Evolutionary conservation across 208 protist genomes (phyloP).

Genomic region (Trypanosomatidae sp.): DNA sequence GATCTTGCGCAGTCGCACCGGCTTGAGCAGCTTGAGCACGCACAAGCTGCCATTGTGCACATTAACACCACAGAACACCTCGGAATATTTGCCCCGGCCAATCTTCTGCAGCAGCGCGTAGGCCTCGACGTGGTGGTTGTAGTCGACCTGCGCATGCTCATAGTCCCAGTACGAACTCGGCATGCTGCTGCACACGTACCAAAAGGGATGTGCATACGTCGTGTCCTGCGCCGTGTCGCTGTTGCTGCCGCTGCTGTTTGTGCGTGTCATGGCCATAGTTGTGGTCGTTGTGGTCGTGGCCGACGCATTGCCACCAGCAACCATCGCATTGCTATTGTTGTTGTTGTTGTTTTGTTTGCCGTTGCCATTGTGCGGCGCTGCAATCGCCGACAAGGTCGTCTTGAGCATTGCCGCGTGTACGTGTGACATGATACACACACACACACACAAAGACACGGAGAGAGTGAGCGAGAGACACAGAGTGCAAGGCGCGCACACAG

Average conservation of each 20-base stretch:
- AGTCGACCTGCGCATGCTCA: slow-evolving; percentile 71
- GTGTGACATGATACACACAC: not conserved
- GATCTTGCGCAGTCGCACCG: slow-evolving; percentile 98
- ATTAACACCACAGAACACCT: slow-evolving; percentile 97
- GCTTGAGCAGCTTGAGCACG: slow-evolving; percentile 98
- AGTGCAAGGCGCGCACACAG: too few relatives aligned
- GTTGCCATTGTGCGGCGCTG: too few relatives aligned
- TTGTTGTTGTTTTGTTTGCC: too few relatives aligned
- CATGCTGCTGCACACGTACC: slow-evolving; percentile 52
- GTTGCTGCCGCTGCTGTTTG: not conserved
- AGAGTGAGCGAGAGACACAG: too few relatives aligned
- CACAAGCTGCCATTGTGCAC: slow-evolving; percentile 79
- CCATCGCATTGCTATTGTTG: too few relatives aligned
- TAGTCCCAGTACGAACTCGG: slow-evolving; percentile 92
- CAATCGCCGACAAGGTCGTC: too few relatives aligned
- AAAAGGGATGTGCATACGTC: slow-evolving; percentile 55
- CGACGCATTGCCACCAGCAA: too few relatives aligned
- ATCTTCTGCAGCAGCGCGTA: slow-evolving; percentile 96
- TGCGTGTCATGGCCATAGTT: not conserved
- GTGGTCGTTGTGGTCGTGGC: not conserved
- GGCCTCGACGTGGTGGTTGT: slow-evolving; percentile 77
- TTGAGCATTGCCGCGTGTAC: too few relatives aligned
- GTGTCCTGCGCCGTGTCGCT: not conserved
- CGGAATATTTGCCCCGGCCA: slow-evolving; percentile 98
- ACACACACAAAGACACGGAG: not conserved